phyloP scores from a whole-genome alignment of 2,329 filamentous ascomycete genomes.

The Pseudogymnoascus sp. region DNA sequence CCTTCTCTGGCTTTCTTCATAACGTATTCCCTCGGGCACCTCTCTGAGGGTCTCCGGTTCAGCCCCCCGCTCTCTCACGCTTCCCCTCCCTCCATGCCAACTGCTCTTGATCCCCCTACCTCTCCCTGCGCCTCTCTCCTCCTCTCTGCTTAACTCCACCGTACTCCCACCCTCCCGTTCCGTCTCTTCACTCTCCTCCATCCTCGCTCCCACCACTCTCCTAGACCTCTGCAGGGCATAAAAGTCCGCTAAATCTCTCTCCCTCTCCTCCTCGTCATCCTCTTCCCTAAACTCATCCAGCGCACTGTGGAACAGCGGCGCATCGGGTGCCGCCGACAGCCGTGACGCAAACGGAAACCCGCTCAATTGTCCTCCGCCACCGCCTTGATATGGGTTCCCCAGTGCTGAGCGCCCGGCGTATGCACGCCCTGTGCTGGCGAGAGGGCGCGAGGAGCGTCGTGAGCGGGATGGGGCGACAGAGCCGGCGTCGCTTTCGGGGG shows the following conservation, averaged over 20 bases:
- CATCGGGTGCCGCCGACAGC: conserved; percentile 62
- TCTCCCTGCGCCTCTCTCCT: conserved; percentile 34
- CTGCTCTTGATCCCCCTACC: conserved; percentile 50
- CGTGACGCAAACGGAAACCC: conserved; percentile 74
- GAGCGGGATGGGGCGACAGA: background rate
- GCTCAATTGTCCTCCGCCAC: conserved; percentile 56
- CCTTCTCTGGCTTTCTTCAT: conserved; percentile 21
- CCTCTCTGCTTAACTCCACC: conserved; percentile 27
- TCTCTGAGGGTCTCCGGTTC: conserved; percentile 29
- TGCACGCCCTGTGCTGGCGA: background rate
- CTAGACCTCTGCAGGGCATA: conserved; percentile 86
- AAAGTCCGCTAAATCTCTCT: conserved; percentile 86
- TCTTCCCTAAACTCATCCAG: conserved; percentile 87
- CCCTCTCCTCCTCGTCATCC: conserved; percentile 84
- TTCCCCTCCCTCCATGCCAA: conserved; percentile 43
- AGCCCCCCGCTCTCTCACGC: conserved; percentile 21
- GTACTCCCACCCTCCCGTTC: conserved; percentile 53
- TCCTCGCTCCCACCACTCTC: conserved; percentile 74
- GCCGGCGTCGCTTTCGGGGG: conserved; percentile 37
- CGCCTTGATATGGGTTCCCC: conserved; percentile 71
- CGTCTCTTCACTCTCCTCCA: conserved; percentile 78
- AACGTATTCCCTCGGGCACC: conserved; percentile 25
- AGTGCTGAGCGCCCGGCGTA: conserved; percentile 26
- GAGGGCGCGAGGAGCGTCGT: conserved; percentile 17
- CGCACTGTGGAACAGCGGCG: conserved; percentile 89